phyloP scores from a whole-genome alignment of 2,329 filamentous ascomycete species.

The Cladorrhinum sp. region DNA sequence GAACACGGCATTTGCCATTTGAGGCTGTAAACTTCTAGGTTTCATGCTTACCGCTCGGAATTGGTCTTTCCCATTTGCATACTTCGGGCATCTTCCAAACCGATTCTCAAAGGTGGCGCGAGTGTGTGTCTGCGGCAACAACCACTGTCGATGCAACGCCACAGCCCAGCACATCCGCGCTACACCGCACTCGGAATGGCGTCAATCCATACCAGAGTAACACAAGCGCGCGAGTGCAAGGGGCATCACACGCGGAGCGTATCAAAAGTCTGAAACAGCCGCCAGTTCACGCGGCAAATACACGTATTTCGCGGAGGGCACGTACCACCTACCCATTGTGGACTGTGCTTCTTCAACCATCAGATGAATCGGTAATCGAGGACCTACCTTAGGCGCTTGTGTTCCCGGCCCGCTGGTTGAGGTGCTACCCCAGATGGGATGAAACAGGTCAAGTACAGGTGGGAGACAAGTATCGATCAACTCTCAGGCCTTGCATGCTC shows the following conservation, averaged over 20 bases:
- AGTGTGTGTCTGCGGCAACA: neutral
- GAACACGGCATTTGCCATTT: neutral
- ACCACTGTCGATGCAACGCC: neutral
- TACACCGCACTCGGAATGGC: neutral
- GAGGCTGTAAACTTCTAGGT: neutral
- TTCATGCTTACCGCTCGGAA: neutral
- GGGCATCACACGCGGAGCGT: neutral
- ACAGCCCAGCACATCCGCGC: neutral
- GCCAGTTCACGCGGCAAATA: conserved; percentile 4
- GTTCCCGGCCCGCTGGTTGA: conserved; percentile 2
- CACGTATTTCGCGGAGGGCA: neutral
- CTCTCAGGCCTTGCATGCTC: neutral
- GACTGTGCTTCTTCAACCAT: neutral
- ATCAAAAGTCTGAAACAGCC: conserved; percentile 10
- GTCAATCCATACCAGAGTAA: neutral
- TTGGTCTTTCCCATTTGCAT: neutral
- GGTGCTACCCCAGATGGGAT: conserved; percentile 1
- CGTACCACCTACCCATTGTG: neutral
- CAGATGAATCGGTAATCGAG: conserved; percentile 23
- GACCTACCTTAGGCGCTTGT: conserved; percentile 23
- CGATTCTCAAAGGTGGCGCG: neutral
- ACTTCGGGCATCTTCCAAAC: neutral
- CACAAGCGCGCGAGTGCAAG: neutral
- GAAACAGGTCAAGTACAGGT: neutral
- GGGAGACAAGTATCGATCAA: neutral